A percentile compares a stretch with the other conserved stretches of the same genome.
These are phyloP conservation scores for Lathyrus aphaca DNA, from an alignment of 306 rosid species.

Conservation along the genomic window DNA sequence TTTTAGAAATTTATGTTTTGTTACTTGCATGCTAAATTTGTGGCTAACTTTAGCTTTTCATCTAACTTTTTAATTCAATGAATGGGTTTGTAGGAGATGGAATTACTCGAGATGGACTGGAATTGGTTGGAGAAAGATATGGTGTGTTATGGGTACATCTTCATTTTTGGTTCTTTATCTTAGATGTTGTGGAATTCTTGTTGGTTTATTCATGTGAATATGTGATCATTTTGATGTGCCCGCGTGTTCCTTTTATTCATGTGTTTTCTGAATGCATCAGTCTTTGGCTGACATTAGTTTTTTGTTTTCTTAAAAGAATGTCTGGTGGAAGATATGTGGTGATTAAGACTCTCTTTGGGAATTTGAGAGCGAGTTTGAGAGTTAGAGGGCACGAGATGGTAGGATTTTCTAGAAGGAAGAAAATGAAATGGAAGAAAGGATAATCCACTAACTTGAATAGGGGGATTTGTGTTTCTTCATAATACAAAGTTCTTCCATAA, in stretches of 20 bases:
- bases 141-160: slow-evolving; percentile 50
- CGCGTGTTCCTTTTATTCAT: slow-evolving; percentile 14
- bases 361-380: no score
- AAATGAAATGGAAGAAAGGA: no score
- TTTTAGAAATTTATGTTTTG: slow-evolving; percentile 9
- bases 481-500: no score
- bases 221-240: slow-evolving; percentile 19
- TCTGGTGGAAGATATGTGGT: slow-evolving; percentile 1
- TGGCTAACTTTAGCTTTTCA: background rate
- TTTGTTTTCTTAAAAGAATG: background rate
- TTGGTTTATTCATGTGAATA: slow-evolving; percentile 24
- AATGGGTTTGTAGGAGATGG: slow-evolving; percentile 67
- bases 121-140: slow-evolving; percentile 82
- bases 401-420: no score
- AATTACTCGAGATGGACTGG: slow-evolving; percentile 80
- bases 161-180: slow-evolving; percentile 14
- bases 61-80: slow-evolving; percentile 3
- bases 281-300: background rate
- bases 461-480: no score
- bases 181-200: background rate
- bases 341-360: background rate
- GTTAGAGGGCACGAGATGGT: no score
- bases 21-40: slow-evolving; percentile 28
- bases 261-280: slow-evolving; percentile 22
- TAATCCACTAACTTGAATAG: no score